These are phyloP conservation scores for Phytophthora podocarpi DNA, from an alignment of 352 stramenopile species.

Conservation along the genomic window DNA sequence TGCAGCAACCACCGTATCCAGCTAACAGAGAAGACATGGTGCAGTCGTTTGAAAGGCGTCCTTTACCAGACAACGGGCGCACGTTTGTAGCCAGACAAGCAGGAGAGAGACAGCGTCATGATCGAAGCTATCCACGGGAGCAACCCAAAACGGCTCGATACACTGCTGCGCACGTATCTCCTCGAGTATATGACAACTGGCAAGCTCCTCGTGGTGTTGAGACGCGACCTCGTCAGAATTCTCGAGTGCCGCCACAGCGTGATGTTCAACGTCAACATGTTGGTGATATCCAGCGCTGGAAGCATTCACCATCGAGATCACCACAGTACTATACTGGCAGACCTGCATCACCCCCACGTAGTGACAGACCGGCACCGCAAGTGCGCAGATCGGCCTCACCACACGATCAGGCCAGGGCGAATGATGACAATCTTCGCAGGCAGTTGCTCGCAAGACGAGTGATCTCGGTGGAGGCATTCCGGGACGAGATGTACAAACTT, in stretches of 20 bases:
- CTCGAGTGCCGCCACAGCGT: background rate
- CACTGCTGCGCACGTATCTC: background rate
- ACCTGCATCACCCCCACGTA: slow-evolving; percentile 9
- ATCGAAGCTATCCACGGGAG: slow-evolving; percentile 19
- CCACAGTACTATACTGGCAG: slow-evolving; percentile 1
- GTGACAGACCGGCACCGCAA: slow-evolving; percentile 1
- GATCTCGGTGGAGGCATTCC: slow-evolving; percentile 32
- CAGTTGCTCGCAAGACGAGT: slow-evolving; percentile 33
- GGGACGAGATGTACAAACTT: slow-evolving; percentile 34
- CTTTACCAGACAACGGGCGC: slow-evolving; percentile 5
- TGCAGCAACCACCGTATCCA: background rate
- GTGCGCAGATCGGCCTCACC: slow-evolving; percentile 12
- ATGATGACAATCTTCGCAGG: background rate
- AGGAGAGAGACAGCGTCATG: background rate
- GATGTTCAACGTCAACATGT: background rate
- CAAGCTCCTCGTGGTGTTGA: background rate
- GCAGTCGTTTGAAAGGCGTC: background rate
- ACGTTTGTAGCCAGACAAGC: background rate
- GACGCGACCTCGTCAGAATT: background rate
- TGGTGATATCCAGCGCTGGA: background rate
- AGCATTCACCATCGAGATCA: slow-evolving; percentile 2
- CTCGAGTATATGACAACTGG: background rate
- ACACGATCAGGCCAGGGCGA: background rate
- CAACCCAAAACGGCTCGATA: background rate
- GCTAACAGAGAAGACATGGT: background rate